Percentiles rank a stretch among this genome's conserved stretches.
These are phyloP conservation scores for Amaranthus hypochondriacus DNA, from an alignment of 148 eudicot genomes.

Conservation along the genomic window DNA sequence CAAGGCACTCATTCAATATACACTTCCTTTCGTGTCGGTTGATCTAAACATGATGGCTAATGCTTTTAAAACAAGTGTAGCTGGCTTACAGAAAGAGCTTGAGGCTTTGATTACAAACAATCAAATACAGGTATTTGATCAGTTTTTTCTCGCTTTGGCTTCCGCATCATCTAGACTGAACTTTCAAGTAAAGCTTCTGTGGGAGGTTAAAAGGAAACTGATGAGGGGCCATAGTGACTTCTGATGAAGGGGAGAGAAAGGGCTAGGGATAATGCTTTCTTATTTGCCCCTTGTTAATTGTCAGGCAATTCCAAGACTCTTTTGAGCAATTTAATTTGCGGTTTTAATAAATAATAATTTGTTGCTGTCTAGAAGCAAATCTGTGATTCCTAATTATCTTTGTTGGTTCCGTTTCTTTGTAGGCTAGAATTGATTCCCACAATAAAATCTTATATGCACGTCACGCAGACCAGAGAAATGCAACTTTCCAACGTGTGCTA, in stretches of 20 bases:
- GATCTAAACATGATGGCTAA: slow-evolving; percentile 90
- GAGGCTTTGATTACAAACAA: slow-evolving; percentile 75
- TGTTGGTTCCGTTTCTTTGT: slow-evolving; percentile 23
- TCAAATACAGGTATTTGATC: slow-evolving; percentile 72
- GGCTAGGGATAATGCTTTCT: too few species aligned
- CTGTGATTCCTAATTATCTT: background rate
- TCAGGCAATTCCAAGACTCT: too few species aligned
- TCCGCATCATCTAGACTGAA: background rate
- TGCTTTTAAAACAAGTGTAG: slow-evolving; percentile 71
- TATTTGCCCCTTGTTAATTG: too few species aligned
- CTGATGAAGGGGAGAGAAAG: too few species aligned
- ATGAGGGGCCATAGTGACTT: too few species aligned
- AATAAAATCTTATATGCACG: slow-evolving; percentile 92
- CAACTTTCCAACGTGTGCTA: slow-evolving; percentile 81
- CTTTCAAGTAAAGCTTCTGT: background rate
- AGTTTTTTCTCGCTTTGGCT: background rate
- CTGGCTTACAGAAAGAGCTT: slow-evolving; percentile 81
- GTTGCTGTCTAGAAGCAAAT: background rate
- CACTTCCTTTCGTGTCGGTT: slow-evolving; percentile 85
- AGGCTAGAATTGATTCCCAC: slow-evolving; percentile 97
- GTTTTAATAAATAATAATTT: too few species aligned
- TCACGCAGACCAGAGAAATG: slow-evolving; percentile 91
- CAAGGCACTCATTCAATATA: slow-evolving; percentile 93
- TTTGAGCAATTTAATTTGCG: too few species aligned
- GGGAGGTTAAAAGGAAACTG: background rate